phyloP scores from a whole-genome alignment of 2,329 filamentous ascomycete species.

The Colletotrichum camelliae region DNA sequence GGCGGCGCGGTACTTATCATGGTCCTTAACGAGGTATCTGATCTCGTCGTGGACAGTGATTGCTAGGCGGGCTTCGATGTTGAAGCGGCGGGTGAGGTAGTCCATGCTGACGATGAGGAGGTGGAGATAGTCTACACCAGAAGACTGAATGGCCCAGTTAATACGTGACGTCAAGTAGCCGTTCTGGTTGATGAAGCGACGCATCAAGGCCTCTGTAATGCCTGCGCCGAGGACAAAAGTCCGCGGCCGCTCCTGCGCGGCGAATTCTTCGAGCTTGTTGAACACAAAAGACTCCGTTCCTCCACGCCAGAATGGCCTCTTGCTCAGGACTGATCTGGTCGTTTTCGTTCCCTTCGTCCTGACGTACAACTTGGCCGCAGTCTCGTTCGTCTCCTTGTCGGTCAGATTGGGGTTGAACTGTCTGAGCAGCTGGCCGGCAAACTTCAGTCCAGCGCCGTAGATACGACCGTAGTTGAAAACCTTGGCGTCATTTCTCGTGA shows the following conservation, averaged over 20 bases:
- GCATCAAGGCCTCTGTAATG: conserved; percentile 94
- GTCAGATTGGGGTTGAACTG: conserved; percentile 91
- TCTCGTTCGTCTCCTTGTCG: conserved; percentile 77
- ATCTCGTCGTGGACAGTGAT: conserved; percentile 99
- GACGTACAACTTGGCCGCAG: conserved; percentile 81
- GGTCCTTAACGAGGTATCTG: conserved; percentile 83
- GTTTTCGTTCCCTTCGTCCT: conserved; percentile 92
- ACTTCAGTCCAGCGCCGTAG: conserved; percentile 95
- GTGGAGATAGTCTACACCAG: conserved; percentile 95
- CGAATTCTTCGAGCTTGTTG: conserved; percentile 97
- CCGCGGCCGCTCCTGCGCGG: conserved; percentile 87
- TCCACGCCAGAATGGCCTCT: conserved; percentile 88
- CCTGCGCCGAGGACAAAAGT: conserved; percentile 94
- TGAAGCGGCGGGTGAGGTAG: conserved; percentile 85
- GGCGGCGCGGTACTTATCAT: conserved; percentile 87
- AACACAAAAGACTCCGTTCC: conserved; percentile 98
- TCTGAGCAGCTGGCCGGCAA: conserved; percentile 85
- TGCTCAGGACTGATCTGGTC: conserved; percentile 71
- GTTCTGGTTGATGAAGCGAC: conserved; percentile 84
- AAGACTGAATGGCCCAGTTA: conserved; percentile 99
- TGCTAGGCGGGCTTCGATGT: conserved; percentile 81
- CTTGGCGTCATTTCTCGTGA: conserved; percentile 94
- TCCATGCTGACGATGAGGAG: conserved; percentile 95
- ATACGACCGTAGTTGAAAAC: conserved; percentile 99
- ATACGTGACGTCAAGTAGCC: conserved; percentile 95